phyloP scores from a whole-genome alignment of 2,329 filamentous ascomycete species.

The Pseudogymnoascus sp. region DNA sequence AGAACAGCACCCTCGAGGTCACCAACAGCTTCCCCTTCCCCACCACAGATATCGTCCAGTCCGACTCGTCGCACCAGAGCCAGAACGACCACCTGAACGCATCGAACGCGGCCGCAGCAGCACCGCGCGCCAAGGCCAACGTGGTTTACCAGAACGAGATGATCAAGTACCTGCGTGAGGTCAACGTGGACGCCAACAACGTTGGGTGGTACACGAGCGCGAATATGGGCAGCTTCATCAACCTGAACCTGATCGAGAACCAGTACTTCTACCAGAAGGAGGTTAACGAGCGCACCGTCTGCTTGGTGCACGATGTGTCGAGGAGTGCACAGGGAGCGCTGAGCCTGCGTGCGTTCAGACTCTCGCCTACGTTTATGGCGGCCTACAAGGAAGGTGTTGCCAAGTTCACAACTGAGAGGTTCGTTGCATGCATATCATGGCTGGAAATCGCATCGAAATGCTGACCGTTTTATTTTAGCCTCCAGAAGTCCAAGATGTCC shows the following conservation, averaged over 20 bases:
- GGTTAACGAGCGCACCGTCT: conserved; percentile 74
- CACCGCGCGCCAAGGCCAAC: conserved; percentile 87
- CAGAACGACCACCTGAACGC: conserved; percentile 58
- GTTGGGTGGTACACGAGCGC: conserved; percentile 98
- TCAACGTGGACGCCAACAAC: conserved; percentile 97
- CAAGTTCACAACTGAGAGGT: conserved; percentile 97
- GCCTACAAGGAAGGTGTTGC: conserved; percentile 74
- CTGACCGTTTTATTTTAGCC: conserved; percentile 40
- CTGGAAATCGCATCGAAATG: not conserved
- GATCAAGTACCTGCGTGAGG: conserved; percentile 92
- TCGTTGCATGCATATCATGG: conserved; percentile 31
- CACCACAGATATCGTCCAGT: conserved; percentile 60
- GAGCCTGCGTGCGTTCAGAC: conserved; percentile 81
- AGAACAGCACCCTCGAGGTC: conserved; percentile 70
- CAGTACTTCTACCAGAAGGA: conserved; percentile 96
- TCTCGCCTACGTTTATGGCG: conserved; percentile 79
- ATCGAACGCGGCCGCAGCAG: conserved; percentile 71
- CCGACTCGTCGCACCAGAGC: conserved; percentile 48
- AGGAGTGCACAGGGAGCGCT: conserved; percentile 86
- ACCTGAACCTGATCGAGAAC: conserved; percentile 92
- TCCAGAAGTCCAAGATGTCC: conserved; percentile 88
- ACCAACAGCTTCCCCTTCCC: conserved; percentile 96
- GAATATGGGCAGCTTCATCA: conserved; percentile 98
- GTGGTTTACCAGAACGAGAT: conserved; percentile 86
- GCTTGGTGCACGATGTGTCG: conserved; percentile 90